Evolutionary conservation across 768 basidiomycete species (phyloP).

Genomic region (Kwoniella bestiolae): DNA sequence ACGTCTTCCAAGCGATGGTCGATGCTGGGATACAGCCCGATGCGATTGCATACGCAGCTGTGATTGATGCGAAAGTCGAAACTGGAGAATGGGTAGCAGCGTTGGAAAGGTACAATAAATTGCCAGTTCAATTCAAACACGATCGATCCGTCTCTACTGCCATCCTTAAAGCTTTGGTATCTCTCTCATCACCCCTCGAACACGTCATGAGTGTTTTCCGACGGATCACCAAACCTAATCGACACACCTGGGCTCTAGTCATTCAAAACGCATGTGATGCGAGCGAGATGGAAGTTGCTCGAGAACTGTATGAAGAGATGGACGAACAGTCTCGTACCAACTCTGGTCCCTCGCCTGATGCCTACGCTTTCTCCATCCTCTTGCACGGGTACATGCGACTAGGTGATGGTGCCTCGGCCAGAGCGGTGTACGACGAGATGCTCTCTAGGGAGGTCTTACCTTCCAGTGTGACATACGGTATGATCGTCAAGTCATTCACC

Average conservation of each 20-base stretch:
- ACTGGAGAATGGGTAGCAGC: conserved; percentile 78
- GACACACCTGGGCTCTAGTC: conserved; percentile 70
- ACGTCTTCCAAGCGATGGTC: conserved; percentile 69
- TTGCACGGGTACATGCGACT: conserved; percentile 63
- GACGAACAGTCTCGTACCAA: conserved; percentile 61
- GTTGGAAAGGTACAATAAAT: conserved; percentile 70
- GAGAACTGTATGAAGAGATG: conserved; percentile 72
- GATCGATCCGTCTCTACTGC: conserved; percentile 67
- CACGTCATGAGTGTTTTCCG: conserved; percentile 69
- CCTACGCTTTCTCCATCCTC: conserved; percentile 47
- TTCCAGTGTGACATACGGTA: conserved; percentile 69
- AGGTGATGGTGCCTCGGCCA: conserved; percentile 65
- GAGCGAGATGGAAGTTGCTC: conserved; percentile 68
- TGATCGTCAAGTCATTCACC: conserved; percentile 70
- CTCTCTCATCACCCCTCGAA: conserved; percentile 75
- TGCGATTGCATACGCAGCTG: conserved; percentile 59
- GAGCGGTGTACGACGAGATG: conserved; percentile 75
- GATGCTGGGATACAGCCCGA: conserved; percentile 39
- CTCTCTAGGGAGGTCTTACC: conserved; percentile 67
- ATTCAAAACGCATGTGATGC: conserved; percentile 82
- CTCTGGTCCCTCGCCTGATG: conserved; percentile 24
- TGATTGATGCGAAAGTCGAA: conserved; percentile 84
- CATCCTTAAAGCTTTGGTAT: conserved; percentile 80
- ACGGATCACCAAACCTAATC: conserved; percentile 34
- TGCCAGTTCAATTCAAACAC: conserved; percentile 54